Percentiles rank a stretch among this genome's conserved stretches.
Conservation (phyloP, 2,329 filamentous ascomycete genomes). For the Tolypocladium ovalisporum region DNA sequence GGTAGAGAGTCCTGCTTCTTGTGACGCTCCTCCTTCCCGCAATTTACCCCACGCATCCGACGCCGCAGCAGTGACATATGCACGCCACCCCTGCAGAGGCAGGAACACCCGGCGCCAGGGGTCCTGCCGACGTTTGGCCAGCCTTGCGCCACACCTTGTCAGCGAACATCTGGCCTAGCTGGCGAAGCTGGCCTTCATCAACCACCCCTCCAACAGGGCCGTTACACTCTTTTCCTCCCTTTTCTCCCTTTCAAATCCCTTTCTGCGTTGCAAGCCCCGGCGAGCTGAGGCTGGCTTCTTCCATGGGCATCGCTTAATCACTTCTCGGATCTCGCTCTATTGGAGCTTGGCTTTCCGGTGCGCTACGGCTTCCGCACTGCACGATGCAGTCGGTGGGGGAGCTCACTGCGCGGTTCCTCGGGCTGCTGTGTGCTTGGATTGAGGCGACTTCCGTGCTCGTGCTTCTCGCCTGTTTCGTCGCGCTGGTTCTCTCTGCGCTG, state of each 20-base stretch:
- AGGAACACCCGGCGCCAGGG: not conserved
- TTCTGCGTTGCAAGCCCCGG: not conserved
- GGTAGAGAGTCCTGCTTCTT: not conserved
- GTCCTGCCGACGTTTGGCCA: not conserved
- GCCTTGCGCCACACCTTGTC: not conserved
- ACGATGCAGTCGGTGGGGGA: conserved; percentile 12
- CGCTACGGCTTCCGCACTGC: not conserved
- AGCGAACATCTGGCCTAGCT: not conserved
- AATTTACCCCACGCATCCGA: not conserved
- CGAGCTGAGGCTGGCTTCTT: too few relatives aligned
- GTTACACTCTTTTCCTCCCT: not conserved
- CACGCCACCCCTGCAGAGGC: not conserved
- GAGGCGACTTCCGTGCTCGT: conserved; percentile 27
- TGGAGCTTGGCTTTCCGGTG: not conserved
- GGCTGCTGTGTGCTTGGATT: conserved; percentile 22
- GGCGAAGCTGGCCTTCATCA: not conserved
- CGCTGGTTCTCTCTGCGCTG: conserved; percentile 21
- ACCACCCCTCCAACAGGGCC: not conserved
- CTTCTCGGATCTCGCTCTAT: not conserved
- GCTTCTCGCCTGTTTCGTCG: conserved; percentile 23
- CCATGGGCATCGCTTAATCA: not conserved
- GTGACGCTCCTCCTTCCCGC: not conserved
- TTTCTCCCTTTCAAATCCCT: not conserved
- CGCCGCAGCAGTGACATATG: not conserved
- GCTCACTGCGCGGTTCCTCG: conserved; percentile 22